These are phyloP conservation scores for Ilyonectria mors-panacis DNA, from an alignment of 2,329 filamentous ascomycete genomes.

Conservation along the genomic window DNA sequence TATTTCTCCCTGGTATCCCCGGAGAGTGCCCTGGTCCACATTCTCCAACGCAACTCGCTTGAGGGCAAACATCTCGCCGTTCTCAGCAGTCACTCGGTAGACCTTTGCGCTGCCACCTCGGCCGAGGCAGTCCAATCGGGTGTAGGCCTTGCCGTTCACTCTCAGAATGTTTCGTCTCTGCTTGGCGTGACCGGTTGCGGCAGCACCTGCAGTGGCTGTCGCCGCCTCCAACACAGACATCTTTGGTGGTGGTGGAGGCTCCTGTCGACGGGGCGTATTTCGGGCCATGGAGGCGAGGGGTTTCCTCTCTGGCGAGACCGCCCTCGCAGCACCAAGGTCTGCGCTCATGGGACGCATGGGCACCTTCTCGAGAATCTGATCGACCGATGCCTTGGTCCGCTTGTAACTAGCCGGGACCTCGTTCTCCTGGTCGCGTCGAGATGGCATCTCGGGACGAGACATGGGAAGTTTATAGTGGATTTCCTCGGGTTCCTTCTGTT, in stretches of 20 bases:
- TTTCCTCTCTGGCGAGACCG: constrained; percentile 69
- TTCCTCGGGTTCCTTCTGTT: constrained; percentile 56
- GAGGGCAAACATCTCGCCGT: constrained; percentile 93
- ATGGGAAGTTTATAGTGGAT: constrained; percentile 63
- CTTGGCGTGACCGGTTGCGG: constrained; percentile 78
- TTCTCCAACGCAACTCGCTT: constrained; percentile 94
- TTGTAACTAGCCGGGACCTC: constrained; percentile 80
- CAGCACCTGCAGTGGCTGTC: constrained; percentile 85
- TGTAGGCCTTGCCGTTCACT: constrained; percentile 93
- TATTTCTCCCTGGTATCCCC: constrained; percentile 95
- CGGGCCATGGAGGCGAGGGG: constrained; percentile 68
- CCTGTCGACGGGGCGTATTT: constrained; percentile 83
- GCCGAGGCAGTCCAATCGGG: constrained; percentile 90
- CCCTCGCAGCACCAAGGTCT: constrained; percentile 56
- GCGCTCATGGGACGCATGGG: constrained; percentile 65
- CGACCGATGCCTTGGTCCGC: constrained; percentile 69
- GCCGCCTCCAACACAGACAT: constrained; percentile 97
- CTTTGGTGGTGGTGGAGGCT: constrained; percentile 89
- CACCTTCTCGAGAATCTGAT: constrained; percentile 70
- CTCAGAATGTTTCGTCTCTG: constrained; percentile 88
- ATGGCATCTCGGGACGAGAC: constrained; percentile 69
- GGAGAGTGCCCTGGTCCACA: constrained; percentile 86
- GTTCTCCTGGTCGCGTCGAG: constrained; percentile 87
- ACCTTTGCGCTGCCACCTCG: constrained; percentile 95
- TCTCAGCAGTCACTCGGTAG: constrained; percentile 96